A percentile compares a stretch with the other conserved stretches of the same genome.
Evolutionary conservation across 78 protist genomes (phyloP).

Genomic region (Andalucia godoyi): DNA sequence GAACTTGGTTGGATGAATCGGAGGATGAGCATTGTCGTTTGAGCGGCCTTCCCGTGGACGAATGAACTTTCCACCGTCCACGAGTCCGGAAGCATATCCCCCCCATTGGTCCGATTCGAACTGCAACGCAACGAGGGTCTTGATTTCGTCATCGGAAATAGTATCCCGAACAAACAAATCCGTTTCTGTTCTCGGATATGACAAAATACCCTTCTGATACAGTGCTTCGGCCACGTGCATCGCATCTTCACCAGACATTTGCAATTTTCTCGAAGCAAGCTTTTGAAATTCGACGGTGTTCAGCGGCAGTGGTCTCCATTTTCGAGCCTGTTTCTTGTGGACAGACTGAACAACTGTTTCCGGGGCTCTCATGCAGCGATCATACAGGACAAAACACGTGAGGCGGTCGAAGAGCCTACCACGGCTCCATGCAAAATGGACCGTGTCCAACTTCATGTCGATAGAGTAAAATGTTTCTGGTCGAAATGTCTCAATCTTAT

Average conservation of each 20-base stretch:
- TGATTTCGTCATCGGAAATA: conserved; percentile 34
- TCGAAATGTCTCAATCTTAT: conserved; percentile 38
- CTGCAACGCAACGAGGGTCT: conserved; percentile 33
- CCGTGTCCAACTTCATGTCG: background rate
- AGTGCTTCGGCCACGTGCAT: conserved; percentile 66
- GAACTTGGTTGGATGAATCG: conserved; percentile 87
- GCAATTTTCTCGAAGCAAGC: conserved; percentile 48
- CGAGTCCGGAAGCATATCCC: conserved; percentile 24
- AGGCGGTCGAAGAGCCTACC: conserved; percentile 40
- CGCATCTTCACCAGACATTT: conserved; percentile 47
- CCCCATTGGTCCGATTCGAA: conserved; percentile 42
- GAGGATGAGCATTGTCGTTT: conserved; percentile 95
- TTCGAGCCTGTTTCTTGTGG: conserved; percentile 8
- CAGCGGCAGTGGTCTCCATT: conserved; percentile 81
- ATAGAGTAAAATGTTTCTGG: conserved; percentile 72
- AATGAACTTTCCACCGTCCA: conserved; percentile 33
- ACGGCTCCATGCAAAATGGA: conserved; percentile 48
- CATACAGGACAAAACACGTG: background rate
- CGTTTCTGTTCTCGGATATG: conserved; percentile 98
- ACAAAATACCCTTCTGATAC: conserved; percentile 73
- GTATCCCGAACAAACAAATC: conserved; percentile 48
- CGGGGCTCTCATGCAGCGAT: background rate
- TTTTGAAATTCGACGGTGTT: conserved; percentile 88
- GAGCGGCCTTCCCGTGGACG: conserved; percentile 71
- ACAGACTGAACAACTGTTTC: conserved; percentile 25